Conservation (phyloP, 2,329 filamentous ascomycete genomes). For the Epichloe gansuensis region DNA sequence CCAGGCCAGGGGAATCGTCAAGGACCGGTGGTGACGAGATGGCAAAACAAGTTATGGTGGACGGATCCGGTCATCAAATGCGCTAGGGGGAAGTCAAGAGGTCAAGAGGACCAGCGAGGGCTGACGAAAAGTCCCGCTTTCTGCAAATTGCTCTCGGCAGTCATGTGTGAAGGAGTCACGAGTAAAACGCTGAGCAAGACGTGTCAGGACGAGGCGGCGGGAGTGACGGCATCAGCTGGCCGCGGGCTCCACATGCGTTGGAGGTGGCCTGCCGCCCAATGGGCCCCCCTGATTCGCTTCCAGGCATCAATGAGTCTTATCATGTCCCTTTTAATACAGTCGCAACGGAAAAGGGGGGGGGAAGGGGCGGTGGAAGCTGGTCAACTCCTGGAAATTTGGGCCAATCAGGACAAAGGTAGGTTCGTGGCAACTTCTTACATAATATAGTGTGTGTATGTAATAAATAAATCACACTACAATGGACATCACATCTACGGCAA, state of each 20-base stretch:
- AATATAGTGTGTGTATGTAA: no score
- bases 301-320: no score
- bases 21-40: background rate
- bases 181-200: background rate
- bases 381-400: no score
- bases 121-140: background rate
- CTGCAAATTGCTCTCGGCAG: background rate
- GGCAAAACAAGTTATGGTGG: background rate
- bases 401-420: no score
- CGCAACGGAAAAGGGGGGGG: no score
- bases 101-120: background rate
- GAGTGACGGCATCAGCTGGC: conserved; percentile 12
- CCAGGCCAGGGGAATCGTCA: background rate
- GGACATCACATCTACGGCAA: no score
- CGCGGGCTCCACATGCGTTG: background rate
- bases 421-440: no score
- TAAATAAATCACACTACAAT: no score
- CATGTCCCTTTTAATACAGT: no score
- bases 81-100: background rate
- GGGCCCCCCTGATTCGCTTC: background rate
- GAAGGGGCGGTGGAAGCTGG: no score
- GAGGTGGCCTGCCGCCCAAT: background rate
- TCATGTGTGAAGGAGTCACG: background rate
- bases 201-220: background rate
- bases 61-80: background rate